phyloP scores from a whole-genome alignment of 352 stramenopile species.

The Paralagenidium karlingii region DNA sequence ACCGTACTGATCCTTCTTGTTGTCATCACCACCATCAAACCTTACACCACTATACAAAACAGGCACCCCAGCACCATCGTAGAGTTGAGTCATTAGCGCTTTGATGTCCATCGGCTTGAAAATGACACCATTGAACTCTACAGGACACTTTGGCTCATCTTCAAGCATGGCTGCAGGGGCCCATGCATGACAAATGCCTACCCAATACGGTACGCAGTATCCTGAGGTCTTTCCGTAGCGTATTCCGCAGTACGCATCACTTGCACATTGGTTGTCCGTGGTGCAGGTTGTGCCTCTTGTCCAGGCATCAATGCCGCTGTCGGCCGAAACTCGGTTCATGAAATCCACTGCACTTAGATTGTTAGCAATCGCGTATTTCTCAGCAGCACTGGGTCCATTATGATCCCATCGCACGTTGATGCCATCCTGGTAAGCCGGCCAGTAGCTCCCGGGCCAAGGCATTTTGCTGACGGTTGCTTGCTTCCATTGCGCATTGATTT shows the following conservation, averaged over 20 bases:
- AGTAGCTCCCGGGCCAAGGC: background rate
- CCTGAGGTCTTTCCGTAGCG: constrained; percentile 14
- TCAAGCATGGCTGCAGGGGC: constrained; percentile 21
- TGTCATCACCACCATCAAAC: constrained; percentile 16
- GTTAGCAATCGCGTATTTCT: constrained; percentile 39
- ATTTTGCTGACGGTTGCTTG: no score
- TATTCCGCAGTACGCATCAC: constrained; percentile 12
- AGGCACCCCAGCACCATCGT: constrained; percentile 25
- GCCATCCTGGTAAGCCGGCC: background rate
- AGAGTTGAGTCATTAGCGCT: constrained; percentile 20
- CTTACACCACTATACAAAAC: constrained; percentile 17
- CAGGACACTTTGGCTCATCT: constrained; percentile 21
- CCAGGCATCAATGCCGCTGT: constrained; percentile 14
- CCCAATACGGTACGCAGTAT: constrained; percentile 34
- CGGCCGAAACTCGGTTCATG: constrained; percentile 20
- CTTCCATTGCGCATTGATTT: no score
- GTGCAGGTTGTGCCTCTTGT: background rate
- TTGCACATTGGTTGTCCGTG: constrained; percentile 1
- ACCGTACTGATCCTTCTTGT: constrained; percentile 26
- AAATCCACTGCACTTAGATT: constrained; percentile 14
- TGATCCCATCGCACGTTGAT: background rate
- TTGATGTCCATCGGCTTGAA: constrained; percentile 42
- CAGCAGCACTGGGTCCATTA: constrained; percentile 9
- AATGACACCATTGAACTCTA: constrained; percentile 26
- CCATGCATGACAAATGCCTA: constrained; percentile 39